phyloP scores from a whole-genome alignment of 177 flowering plant genomes.

The Tripterygium wilfordii region DNA sequence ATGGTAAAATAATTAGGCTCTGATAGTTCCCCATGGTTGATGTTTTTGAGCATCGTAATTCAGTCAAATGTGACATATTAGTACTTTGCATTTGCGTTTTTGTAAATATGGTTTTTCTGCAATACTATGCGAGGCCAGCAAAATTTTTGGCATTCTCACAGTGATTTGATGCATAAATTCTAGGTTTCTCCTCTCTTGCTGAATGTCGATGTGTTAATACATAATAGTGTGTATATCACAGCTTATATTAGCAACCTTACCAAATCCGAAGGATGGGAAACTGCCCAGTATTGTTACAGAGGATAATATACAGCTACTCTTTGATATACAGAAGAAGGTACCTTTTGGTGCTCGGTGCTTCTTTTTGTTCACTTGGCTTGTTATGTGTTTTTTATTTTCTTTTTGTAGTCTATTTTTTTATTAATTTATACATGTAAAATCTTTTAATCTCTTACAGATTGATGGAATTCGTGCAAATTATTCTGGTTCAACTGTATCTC shows the following conservation, averaged over 20 bases:
- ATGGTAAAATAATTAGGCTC: too few species aligned
- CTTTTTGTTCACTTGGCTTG: background rate
- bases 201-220: background rate
- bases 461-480: constrained; percentile 66
- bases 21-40: too few species aligned
- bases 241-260: constrained; percentile 76
- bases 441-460: too few species aligned
- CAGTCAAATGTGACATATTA: too few species aligned
- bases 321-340: constrained; percentile 89
- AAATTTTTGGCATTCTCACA: too few species aligned
- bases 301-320: constrained; percentile 64
- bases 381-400: background rate
- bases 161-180: too few species aligned
- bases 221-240: constrained; percentile 24
- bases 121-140: too few species aligned
- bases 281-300: constrained; percentile 70
- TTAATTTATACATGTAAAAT: too few species aligned
- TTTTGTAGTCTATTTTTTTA: too few species aligned
- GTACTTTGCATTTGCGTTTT: too few species aligned
- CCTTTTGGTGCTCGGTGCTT: background rate
- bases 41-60: too few species aligned
- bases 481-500: constrained; percentile 68
- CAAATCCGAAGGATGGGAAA: constrained; percentile 41
- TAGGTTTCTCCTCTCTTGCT: background rate
- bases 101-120: too few species aligned